Percentiles rank a stretch among this genome's conserved stretches.
Conservation (phyloP, 192 early-diverging fungal genomes). For the Coemansia sp. region DNA sequence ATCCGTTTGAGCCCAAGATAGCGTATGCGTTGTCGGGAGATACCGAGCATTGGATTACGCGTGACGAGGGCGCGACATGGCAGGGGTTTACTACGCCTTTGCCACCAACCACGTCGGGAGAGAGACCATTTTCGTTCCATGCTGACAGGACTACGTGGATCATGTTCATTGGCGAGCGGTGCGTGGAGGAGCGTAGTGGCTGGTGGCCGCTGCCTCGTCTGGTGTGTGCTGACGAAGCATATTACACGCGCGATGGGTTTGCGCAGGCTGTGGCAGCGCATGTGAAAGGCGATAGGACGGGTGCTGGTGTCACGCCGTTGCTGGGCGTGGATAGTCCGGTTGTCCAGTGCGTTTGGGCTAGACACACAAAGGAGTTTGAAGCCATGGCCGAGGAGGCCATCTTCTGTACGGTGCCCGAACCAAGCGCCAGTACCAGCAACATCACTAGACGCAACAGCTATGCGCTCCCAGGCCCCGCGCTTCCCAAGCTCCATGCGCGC, state of each 20-base stretch:
- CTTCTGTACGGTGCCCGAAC: conserved; percentile 64
- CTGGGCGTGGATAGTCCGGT: conserved; percentile 44
- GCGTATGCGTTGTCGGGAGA: conserved; percentile 43
- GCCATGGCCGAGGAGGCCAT: conserved; percentile 67
- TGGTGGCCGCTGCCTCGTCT: conserved; percentile 50
- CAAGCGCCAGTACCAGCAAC: not conserved
- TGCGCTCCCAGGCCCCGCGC: not conserved
- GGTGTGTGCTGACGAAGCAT: conserved; percentile 66
- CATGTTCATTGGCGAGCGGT: conserved; percentile 62
- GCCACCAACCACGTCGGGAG: conserved; percentile 38
- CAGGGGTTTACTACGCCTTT: conserved; percentile 46
- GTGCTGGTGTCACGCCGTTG: conserved; percentile 24
- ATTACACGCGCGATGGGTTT: conserved; percentile 74
- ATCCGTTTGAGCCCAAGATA: conserved; percentile 64
- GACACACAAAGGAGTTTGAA: conserved; percentile 62
- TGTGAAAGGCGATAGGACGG: conserved; percentile 39
- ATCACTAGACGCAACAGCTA: not conserved
- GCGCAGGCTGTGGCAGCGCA: conserved; percentile 56
- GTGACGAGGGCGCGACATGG: conserved; percentile 50
- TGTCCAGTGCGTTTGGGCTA: conserved; percentile 73
- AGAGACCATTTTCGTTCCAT: conserved; percentile 64
- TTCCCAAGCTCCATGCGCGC: conserved; percentile 20
- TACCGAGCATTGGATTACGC: conserved; percentile 50
- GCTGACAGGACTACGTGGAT: conserved; percentile 65
- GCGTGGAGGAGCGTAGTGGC: conserved; percentile 50